Base-by-base conservation (phyloP, 257 asterid species). In the Jasminum sambac region DNA sequence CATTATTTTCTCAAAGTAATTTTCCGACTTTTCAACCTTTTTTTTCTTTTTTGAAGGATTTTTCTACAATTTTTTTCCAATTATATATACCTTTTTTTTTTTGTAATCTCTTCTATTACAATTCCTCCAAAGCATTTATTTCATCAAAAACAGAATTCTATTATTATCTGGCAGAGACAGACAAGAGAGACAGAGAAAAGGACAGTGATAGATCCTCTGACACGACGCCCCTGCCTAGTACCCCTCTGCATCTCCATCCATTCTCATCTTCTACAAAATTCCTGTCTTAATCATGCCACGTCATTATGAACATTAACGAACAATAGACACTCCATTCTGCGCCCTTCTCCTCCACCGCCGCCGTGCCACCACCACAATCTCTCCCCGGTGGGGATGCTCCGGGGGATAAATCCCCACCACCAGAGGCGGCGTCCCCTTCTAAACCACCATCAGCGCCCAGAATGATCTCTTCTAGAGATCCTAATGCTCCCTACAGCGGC, bases 401-500 rank as follows among this genome's bases (percentile, higher is more conserved):
- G 6, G 39, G 40, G 12, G 74, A 17, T 23, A 50, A 59, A 66
- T 64, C 79, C 3, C 61, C 76, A 34, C 78, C 70, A 37, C 70
- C 26, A 5, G 43, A 69, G 66, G 76, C 42, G 71, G 72, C 4
- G 59, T 48, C 73, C 11, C 67, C 72, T 10, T 52, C 77, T 63
- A 70, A 46, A 2, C 70, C 72, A 19, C 68, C 57, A 23, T 66
- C 63, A n/a, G 41, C 43, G 8, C 72, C 81, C 4, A 38, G 13
- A 14, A 7, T 23, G 75, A 76, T 79, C 70, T 85, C 80, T 21
- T 72, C 87, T 34, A 74, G 80, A 75, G 74, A 79, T 64, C 85
- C 84, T 0, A 83, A 81, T 63, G 86, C 81, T 43, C 71, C 86
- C 34, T 64, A 63, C 52, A 86, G 90, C 69, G 95, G 95, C 11